phyloP scores from a whole-genome alignment of 352 stramenopile genomes.

The Phytophthora crassamura region DNA sequence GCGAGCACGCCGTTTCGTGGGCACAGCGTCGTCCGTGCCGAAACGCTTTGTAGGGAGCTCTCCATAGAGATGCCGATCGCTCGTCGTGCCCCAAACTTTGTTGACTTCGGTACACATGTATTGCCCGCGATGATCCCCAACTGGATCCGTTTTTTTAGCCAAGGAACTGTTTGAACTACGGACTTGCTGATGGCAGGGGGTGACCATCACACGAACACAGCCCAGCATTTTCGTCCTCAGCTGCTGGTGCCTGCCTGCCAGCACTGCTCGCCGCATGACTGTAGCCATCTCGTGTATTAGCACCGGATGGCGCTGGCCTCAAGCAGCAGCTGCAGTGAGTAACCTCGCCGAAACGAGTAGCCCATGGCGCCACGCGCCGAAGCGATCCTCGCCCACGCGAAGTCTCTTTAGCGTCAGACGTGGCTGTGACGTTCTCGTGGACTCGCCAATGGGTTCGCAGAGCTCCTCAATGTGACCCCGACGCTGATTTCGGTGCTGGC shows the following conservation, averaged over 20 bases:
- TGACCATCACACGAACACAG: constrained; percentile 19
- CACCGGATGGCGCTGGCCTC: neutral
- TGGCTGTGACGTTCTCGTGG: constrained; percentile 1
- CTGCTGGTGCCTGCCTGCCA: constrained; percentile 20
- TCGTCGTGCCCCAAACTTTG: constrained; percentile 22
- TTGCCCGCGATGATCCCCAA: neutral
- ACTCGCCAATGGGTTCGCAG: constrained; percentile 3
- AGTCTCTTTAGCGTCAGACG: constrained; percentile 13
- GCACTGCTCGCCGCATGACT: constrained; percentile 9
- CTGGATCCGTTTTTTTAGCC: constrained; percentile 5
- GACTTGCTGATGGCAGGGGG: constrained; percentile 18
- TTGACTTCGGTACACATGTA: constrained; percentile 4
- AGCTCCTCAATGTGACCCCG: constrained; percentile 1
- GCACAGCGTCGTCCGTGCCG: constrained; percentile 20
- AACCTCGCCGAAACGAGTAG: constrained; percentile 20
- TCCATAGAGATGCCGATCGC: constrained; percentile 33
- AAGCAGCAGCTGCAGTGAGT: constrained; percentile 6
- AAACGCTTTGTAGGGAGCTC: constrained; percentile 19
- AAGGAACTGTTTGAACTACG: constrained; percentile 19
- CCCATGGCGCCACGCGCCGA: constrained; percentile 18
- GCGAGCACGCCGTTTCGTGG: constrained; percentile 29
- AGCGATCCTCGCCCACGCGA: constrained; percentile 6
- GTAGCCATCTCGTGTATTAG: constrained; percentile 20
- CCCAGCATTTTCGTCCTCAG: constrained; percentile 15
- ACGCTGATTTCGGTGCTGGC: too few relatives aligned